Conservation (phyloP, 2,329 filamentous ascomycete genomes). For the Beauveria caledonica region DNA sequence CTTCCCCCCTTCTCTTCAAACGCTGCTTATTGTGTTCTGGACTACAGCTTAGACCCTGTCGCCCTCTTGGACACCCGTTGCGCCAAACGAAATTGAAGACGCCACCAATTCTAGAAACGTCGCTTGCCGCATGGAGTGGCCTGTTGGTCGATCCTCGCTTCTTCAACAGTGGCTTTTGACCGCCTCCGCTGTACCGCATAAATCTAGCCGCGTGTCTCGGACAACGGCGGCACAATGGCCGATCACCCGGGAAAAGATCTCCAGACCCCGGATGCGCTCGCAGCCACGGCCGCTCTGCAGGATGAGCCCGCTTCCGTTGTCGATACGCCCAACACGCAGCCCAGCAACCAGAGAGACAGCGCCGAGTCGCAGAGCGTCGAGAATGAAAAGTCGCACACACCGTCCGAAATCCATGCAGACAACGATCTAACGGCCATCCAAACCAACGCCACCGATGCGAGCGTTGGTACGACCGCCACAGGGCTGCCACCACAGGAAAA, state of each 20-base stretch:
- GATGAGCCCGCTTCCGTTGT: background rate
- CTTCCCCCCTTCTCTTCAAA: background rate
- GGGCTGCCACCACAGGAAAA: constrained; percentile 31
- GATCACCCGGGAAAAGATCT: background rate
- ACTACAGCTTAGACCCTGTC: background rate
- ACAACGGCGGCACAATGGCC: background rate
- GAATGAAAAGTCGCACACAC: constrained; percentile 7
- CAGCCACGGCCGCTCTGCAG: background rate
- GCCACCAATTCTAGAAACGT: background rate
- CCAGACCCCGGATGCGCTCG: constrained; percentile 4
- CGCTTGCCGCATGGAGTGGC: background rate
- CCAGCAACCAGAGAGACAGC: background rate
- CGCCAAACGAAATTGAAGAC: background rate
- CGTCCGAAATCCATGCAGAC: constrained; percentile 13
- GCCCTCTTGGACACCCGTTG: background rate
- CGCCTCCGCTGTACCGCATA: background rate
- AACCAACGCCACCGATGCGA: constrained; percentile 47
- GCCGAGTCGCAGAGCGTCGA: background rate
- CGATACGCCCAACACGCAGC: background rate
- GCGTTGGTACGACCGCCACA: constrained; percentile 34
- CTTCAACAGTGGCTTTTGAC: background rate
- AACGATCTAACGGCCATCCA: constrained; percentile 26
- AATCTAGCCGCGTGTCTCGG: background rate
- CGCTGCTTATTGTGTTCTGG: too few species aligned
- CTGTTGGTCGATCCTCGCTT: background rate